Conservation (phyloP, 2,329 filamentous ascomycete genomes). For the Colletotrichum sp. region DNA sequence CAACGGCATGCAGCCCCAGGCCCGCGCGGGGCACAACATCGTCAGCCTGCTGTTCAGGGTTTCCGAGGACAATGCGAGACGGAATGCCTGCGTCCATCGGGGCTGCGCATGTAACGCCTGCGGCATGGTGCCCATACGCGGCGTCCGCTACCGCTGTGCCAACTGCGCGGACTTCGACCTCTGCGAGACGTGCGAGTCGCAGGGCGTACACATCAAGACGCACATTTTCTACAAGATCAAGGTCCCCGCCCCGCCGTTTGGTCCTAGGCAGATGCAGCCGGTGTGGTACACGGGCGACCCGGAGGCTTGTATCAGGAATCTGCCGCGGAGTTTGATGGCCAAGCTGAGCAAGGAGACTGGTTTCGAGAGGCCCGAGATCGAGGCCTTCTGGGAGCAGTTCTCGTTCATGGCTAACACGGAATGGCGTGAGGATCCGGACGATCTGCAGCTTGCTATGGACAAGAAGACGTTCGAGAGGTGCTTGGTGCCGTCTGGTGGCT, state of each 20-base stretch:
- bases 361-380: constrained; percentile 85
- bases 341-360: constrained; percentile 74
- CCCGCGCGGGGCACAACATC: constrained; percentile 75
- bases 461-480: constrained; percentile 91
- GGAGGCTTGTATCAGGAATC: constrained; percentile 67
- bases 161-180: constrained; percentile 97
- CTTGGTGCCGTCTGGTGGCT: constrained; percentile 84
- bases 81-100: constrained; percentile 89
- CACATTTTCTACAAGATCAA: constrained; percentile 97
- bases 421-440: constrained; percentile 81
- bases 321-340: constrained; percentile 70
- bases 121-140: constrained; percentile 85
- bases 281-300: constrained; percentile 92
- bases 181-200: constrained; percentile 89
- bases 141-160: constrained; percentile 90
- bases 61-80: constrained; percentile 87
- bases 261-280: constrained; percentile 79
- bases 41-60: constrained; percentile 89
- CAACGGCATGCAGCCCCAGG: constrained; percentile 41
- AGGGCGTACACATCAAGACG: constrained; percentile 80
- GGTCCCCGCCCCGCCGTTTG: constrained; percentile 85
- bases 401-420: constrained; percentile 89
- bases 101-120: constrained; percentile 94
- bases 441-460: constrained; percentile 84
- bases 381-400: constrained; percentile 97